Base-by-base conservation (phyloP, 192 early-diverging fungal genomes). In the Coemansia sp. region DNA sequence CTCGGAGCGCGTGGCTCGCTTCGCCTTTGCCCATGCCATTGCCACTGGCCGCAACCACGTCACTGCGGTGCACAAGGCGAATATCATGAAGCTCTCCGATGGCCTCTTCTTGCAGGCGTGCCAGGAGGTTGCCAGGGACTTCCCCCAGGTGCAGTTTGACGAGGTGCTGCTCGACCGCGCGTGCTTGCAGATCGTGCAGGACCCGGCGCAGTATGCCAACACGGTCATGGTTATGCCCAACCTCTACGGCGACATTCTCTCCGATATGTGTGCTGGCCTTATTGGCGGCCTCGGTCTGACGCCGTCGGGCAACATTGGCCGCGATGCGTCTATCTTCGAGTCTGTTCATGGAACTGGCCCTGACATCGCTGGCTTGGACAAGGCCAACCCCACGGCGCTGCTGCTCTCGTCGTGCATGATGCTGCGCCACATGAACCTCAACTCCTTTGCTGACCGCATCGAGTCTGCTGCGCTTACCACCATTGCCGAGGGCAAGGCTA, bases 151-250 rank as follows among this genome's bases (percentile, higher is more conserved):
- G 76, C 85, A 91, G 78, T 91, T 97, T 64, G 86, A 95, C 71
- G 93, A 96, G 59, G 87, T 92, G 43, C 85, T 97, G 52, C 88
- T 99, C 67, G 97, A 99, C 85, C 89, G 93, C 64, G 93, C 93
- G 42, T 97, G 97, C 81, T 84, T 97, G 65, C 83, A 93, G 88
- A 95, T 99, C 62, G 93, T 95, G 59, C 91, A 95, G 85, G 92
- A 97, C 83, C 97, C 95, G 7, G 84, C 88, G 55, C 85, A 92
- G 62, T 99, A 88, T 69, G 88, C 87, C 39, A 85, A 93, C 72
- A 94, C 93, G 21, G 97, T 99, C 75, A 96, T 99, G 95, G 97
- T 97, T 72, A 97, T 99, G 95, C 97, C 97, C 57, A 99, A 99
- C 89, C 86, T 99, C 73, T 99, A 99, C 69, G 97, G 97, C 70